phyloP scores from a whole-genome alignment of 306 rosid species.

The Gillenia trifoliata region DNA sequence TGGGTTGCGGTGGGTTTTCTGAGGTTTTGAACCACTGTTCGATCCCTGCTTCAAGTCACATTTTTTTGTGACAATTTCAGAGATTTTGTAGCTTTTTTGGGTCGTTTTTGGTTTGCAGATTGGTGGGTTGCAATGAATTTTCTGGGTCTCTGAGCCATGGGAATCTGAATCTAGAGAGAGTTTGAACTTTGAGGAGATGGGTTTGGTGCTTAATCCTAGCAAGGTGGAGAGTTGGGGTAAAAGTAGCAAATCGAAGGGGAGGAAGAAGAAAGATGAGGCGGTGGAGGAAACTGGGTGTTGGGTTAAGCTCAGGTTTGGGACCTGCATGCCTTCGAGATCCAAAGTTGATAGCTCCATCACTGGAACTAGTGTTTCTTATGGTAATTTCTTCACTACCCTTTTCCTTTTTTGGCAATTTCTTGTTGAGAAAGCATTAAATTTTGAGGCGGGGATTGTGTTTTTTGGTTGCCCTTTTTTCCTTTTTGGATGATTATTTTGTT shows the following conservation, averaged over 20 bases:
- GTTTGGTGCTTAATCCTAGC: constrained; percentile 51
- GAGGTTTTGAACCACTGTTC: not conserved
- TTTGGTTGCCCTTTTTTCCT: not conserved
- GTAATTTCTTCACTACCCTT: constrained; percentile 26
- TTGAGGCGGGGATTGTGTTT: not conserved
- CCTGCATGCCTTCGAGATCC: constrained; percentile 81
- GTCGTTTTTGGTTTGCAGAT: not conserved
- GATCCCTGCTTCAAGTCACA: not conserved
- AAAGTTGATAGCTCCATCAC: constrained; percentile 67
- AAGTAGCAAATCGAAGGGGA: constrained; percentile 43
- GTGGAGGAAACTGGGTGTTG: constrained; percentile 60
- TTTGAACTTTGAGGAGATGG: constrained; percentile 44
- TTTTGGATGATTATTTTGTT: not conserved
- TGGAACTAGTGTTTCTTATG: constrained; percentile 49
- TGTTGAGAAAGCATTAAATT: constrained; percentile 1
- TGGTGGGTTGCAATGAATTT: not conserved
- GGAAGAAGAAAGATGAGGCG: constrained; percentile 36
- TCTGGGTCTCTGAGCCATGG: constrained; percentile 5
- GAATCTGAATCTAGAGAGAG: constrained; percentile 16
- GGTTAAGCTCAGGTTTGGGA: constrained; percentile 55
- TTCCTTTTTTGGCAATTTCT: not conserved
- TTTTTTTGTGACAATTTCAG: constrained; percentile 9
- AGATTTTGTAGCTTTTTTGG: not conserved
- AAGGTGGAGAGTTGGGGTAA: constrained; percentile 58
- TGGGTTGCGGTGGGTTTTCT: constrained; percentile 22